Evolutionary conservation across 257 asterid genomes (phyloP), one percentile per base, ranked within the genome.

Genomic region (Salvia miltiorrhiza): DNA sequence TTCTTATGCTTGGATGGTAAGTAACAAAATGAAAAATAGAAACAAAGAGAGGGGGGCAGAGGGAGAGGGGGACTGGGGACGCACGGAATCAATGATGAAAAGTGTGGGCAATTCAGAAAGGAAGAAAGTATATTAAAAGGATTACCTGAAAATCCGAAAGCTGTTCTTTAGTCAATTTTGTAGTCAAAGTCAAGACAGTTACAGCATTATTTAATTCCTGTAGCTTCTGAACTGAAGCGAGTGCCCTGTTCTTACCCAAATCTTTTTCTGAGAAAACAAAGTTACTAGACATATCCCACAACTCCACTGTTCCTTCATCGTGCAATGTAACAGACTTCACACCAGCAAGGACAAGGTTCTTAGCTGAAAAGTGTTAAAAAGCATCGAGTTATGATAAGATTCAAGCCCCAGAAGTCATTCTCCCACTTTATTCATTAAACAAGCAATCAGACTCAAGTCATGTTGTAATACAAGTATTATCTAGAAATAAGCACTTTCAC

Each of bases 161-260:
- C 26, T 88, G 86, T 71, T 88, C 95, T 68, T 78, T 86, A 20
- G 83, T 79, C 85, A 92, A 74, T 74, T 89, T 87, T 43, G 86
- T 78, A 40, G 95, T 82, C 83, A 89, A 58, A 62, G 95, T 80
- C 4, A 94, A 81, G 78, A 92, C 74, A 9, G 84, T 76, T 47
- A 92, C 97, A 21, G 95, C 98, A 86, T 85, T 92, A 71, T 92
- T 92, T 67, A 92, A 95, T 74, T 92, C 98, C 76, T 92, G 95
- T 48, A 92, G 83, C 83, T 92, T 92, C 70, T 85, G 98, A 63
- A 87, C 76, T 81, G 96, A 92, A 33, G 88, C 91, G 7, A 87
- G 84, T 56, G 98, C 98, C 77, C 97, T 89, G 79, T 89, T 92
- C 83, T 85, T 89, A 14, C 98, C 96, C 79, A 89, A 40, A 81